Base-by-base conservation (phyloP, 1,139 yeast genomes). In the Zygotorulaspora mrakii region DNA sequence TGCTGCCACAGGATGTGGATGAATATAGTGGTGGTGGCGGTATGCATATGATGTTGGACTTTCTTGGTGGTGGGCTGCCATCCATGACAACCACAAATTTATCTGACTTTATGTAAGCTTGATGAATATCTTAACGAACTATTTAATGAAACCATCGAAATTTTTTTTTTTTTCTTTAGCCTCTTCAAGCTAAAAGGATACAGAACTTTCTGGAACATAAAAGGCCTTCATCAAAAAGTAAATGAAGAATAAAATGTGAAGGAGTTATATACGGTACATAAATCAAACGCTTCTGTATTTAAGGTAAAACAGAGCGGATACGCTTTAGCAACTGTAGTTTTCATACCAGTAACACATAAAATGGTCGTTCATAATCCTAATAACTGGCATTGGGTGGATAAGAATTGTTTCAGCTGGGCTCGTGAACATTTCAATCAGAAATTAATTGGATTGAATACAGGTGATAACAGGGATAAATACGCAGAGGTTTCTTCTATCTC, bases 321-420 rank as follows among this genome's bases (percentile, higher is more conserved):
- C 10, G 23, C 23, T 20, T 20, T 20, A 20, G 23, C 10, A 7
- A 20, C 23, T 7, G 10, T 10, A 20, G 7, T 10, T 20, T 7
- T 7, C 10, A 20, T 20, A 7, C 7, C 23, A n/a, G n/a, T n/a
- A n/a, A 9, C 17, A 22, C 10, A n/a, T 22, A 54, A 39, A 40
- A 80, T 80, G 87, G 87, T 77, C 37, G 78, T 81, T 31, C 79
- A 79, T 59, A 81, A 81, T 67, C 87, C 87, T 32, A 80, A 81
- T 63, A 81, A 81, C 64, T 81, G 87, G 98, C 98, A 91, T 72
- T 91, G 98, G 98, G 97, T 91, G 48, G 96, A 91, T 67, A 91
- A 91, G 66, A 91, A 91, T 72, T 91, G 98, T 67, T 74, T 89
- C 46, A 80, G 77, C 48, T 91, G 98, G 98, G 74, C 96, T 10